Base-by-base conservation (phyloP, 257 asterid genomes). In the Salvia splendens region DNA sequence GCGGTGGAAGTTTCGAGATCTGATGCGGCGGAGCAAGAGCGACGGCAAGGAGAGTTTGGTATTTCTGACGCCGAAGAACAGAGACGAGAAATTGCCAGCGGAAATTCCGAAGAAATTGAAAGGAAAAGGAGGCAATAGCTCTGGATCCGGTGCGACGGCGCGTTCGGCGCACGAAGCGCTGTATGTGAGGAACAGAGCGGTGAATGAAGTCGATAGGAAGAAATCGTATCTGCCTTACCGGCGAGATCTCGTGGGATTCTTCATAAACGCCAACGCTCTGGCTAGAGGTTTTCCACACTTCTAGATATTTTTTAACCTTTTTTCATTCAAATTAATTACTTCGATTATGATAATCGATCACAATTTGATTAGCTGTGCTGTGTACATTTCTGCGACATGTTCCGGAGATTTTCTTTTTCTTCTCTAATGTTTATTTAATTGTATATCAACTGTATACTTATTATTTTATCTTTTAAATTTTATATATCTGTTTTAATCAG, bases 211-310 rank as follows among this genome's bases (percentile, higher is more conserved):
- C 17, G 75, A 81, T 15, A 81, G 71, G 83, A 83, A 75, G 82
- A 90, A 86, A 86, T 86, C 97, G 67, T 90, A 83, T 73, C 61
- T 90, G 42, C 97, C 97, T 5, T 87, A 90, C 84, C 77, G 85
- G 75, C 84, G 68, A 81, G 89, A 77, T 57, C 82, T 87, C 38
- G 81, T 90, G 2, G 95, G 97, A n/a, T 76, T 87, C 63, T 87
- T 90, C 72, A 81, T 83, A 0, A 85, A 78, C 52, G 90, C 40
- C 66, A 83, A 80, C 76, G 77, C 72, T 42, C 61, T 79, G 12
- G 70, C 81, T 70, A 76, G 79, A 79, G 77, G 72, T 24, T 75
- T 65, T 33, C 74, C 83, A 32, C 78, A 72, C 43, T 76, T 71
- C 66, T 83, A 82, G 78, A 48, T 28, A 6, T 24, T 24, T 24